Evolutionary conservation across 345 rosid genomes (phyloP).

Genomic region (Melaleuca alternifolia): DNA sequence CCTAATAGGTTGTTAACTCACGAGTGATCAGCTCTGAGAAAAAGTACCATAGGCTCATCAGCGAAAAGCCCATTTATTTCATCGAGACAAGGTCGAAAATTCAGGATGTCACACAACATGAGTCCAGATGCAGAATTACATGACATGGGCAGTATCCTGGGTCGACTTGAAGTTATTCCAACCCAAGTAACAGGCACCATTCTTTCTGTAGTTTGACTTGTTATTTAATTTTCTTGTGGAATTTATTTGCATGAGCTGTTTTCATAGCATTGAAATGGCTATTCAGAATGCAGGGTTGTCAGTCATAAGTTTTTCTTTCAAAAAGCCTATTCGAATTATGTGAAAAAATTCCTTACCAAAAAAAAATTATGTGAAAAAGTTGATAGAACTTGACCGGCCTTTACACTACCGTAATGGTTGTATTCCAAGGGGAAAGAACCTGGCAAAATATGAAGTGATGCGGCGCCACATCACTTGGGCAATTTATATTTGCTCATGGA

Average conservation of each 20-base stretch:
- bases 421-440: background rate
- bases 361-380: background rate
- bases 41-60: too few relatives aligned
- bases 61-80: too few relatives aligned
- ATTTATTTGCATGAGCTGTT: background rate
- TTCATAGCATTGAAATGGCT: background rate
- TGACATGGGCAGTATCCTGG: constrained; percentile 10
- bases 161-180: constrained; percentile 19
- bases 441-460: background rate
- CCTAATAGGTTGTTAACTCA: too few relatives aligned
- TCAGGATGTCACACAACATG: too few relatives aligned
- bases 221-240: background rate
- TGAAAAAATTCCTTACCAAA: background rate
- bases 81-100: too few relatives aligned
- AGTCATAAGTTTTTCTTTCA: background rate
- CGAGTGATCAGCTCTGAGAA: too few relatives aligned
- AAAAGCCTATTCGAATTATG: background rate
- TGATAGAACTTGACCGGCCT: background rate
- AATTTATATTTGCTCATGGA: background rate
- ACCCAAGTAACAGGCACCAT: constrained; percentile 11
- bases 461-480: background rate
- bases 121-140: constrained; percentile 6
- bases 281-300: background rate
- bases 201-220: background rate
- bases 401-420: background rate